A percentile compares a stretch with the other conserved stretches of the same genome.
Evolutionary conservation across 345 rosid species (phyloP).

Genomic region (Corchorus olitorius): DNA sequence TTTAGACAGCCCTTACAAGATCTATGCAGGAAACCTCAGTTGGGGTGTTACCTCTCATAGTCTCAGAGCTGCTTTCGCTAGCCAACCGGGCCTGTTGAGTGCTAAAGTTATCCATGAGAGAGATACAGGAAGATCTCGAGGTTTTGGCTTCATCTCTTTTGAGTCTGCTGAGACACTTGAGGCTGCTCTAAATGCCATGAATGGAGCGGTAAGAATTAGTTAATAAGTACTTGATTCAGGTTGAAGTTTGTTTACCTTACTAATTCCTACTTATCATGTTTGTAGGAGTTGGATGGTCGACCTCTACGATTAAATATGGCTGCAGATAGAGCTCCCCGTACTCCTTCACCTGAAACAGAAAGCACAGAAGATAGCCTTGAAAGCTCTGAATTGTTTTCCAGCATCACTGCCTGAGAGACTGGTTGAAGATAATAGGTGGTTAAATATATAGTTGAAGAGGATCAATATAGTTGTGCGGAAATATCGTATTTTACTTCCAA

Average conservation of each 20-base stretch:
- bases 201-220: slow-evolving; percentile 67
- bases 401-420: slow-evolving; percentile 42
- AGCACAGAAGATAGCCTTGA: slow-evolving; percentile 35
- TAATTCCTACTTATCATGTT: slow-evolving; percentile 10
- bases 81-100: slow-evolving; percentile 74
- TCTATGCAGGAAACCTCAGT: slow-evolving; percentile 89
- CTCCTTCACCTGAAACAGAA: slow-evolving; percentile 28
- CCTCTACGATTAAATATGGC: slow-evolving; percentile 77
- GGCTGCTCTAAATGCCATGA: slow-evolving; percentile 62
- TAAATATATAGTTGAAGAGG: background rate
- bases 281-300: slow-evolving; percentile 92
- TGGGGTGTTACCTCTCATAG: slow-evolving; percentile 78
- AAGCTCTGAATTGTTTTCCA: slow-evolving; percentile 53
- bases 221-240: background rate
- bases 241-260: slow-evolving; percentile 5
- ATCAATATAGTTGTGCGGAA: background rate
- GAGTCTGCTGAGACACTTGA: slow-evolving; percentile 65
- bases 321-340: slow-evolving; percentile 43
- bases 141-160: slow-evolving; percentile 83
- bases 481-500: slow-evolving; percentile 3
- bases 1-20: slow-evolving; percentile 77
- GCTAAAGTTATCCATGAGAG: slow-evolving; percentile 82
- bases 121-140: slow-evolving; percentile 75
- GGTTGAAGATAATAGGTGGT: background rate
- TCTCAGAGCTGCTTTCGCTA: slow-evolving; percentile 70